Conservation (phyloP, 306 rosid species). For the Cicer yamashitae region DNA sequence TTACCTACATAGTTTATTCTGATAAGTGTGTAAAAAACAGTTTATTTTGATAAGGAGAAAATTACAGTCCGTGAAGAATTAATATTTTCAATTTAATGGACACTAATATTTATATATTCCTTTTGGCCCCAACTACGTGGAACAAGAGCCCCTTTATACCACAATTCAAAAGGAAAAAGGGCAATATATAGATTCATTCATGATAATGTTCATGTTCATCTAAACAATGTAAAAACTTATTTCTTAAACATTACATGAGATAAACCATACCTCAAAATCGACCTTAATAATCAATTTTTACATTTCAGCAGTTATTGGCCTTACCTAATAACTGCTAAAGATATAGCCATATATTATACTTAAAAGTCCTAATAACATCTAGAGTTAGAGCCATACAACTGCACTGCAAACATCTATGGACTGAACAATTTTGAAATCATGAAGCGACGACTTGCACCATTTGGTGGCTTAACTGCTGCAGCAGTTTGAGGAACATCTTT, state of each 20-base stretch:
- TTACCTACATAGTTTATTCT: not conserved
- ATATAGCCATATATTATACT: not conserved
- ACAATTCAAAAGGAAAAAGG: not conserved
- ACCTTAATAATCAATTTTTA: not conserved
- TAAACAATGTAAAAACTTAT: not conserved
- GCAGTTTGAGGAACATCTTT: slow-evolving; percentile 65
- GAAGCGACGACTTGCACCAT: slow-evolving; percentile 46
- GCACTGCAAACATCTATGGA: slow-evolving; percentile 15
- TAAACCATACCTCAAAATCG: not conserved
- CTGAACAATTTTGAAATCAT: slow-evolving; percentile 26
- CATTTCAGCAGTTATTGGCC: not conserved
- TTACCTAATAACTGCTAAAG: not conserved
- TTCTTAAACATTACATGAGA: slow-evolving; percentile 19
- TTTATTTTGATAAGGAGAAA: slow-evolving; percentile 10
- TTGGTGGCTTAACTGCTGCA: slow-evolving; percentile 48
- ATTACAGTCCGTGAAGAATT: not conserved
- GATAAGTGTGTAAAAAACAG: not conserved
- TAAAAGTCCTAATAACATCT: not conserved
- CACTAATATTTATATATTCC: not conserved
- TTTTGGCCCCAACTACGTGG: slow-evolving; percentile 14
- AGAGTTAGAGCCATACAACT: slow-evolving; percentile 22
- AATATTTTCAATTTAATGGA: not conserved
- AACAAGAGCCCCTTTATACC: slow-evolving; percentile 2
- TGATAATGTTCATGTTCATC: slow-evolving; percentile 16
- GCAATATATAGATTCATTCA: slow-evolving; percentile 1